Percentiles rank a stretch among this genome's conserved stretches.
These are phyloP conservation scores for Pontederia crassipes DNA, from an alignment of 176 grass and related monocot genomes.

Conservation along the genomic window DNA sequence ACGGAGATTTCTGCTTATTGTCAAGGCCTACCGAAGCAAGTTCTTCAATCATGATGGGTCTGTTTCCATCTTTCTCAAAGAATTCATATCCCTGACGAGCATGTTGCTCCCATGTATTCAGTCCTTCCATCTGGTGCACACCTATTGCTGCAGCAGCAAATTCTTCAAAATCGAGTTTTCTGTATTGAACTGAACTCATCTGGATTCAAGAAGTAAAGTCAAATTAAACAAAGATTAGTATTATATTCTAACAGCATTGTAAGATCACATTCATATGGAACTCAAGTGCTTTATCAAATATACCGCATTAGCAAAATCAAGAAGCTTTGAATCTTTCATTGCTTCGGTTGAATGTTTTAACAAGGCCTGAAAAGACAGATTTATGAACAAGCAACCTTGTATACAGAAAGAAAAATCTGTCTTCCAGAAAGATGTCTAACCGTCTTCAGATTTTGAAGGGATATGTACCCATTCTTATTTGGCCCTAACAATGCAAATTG, in stretches of 20 bases:
- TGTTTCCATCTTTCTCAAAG: constrained; percentile 97
- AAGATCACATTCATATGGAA: neutral
- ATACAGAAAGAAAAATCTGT: neutral
- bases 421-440: constrained; percentile 25
- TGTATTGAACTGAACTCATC: constrained; percentile 99
- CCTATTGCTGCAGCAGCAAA: constrained; percentile 83
- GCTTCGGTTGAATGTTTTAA: constrained; percentile 84
- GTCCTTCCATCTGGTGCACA: constrained; percentile 95
- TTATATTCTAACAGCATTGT: neutral
- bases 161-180: constrained; percentile 97
- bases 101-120: constrained; percentile 93
- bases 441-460: constrained; percentile 88
- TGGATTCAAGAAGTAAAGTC: constrained; percentile 12
- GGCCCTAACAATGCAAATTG: constrained; percentile 79
- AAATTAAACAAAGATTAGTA: constrained; percentile 1
- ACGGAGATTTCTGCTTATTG: no score
- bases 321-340: constrained; percentile 91
- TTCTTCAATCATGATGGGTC: constrained; percentile 96
- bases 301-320: constrained; percentile 95
- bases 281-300: neutral
- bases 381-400: neutral
- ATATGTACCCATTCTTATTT: constrained; percentile 93
- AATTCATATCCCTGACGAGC: constrained; percentile 73
- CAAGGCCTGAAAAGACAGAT: constrained; percentile 40
- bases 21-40: constrained; percentile 64